Percentiles rank a stretch among this genome's conserved stretches.
phyloP scores from a whole-genome alignment of 2,329 filamentous ascomycete genomes.

The Cladophialophora chaetospira region DNA sequence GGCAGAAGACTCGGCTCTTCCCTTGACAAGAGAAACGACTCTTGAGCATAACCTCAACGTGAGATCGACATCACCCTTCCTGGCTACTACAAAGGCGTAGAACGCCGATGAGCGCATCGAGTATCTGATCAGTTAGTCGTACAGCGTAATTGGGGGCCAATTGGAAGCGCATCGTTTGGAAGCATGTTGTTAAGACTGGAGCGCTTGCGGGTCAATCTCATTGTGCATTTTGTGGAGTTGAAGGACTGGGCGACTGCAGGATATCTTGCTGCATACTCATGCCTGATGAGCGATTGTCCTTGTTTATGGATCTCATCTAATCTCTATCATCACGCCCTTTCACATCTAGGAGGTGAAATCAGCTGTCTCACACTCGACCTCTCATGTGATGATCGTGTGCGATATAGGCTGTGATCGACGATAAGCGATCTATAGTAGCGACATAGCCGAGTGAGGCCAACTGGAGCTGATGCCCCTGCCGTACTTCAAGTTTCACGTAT shows the following conservation, averaged over 20 bases:
- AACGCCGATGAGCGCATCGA: background rate
- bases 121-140: background rate
- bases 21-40: background rate
- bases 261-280: background rate
- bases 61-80: background rate
- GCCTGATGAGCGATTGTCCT: conserved; percentile 3
- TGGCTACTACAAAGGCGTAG: conserved; percentile 6
- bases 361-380: background rate
- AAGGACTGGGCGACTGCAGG: background rate
- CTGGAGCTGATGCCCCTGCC: too few relatives aligned
- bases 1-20: background rate
- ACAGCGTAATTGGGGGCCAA: background rate
- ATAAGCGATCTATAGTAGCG: background rate
- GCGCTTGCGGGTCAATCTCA: too few relatives aligned
- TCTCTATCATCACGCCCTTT: conserved; percentile 3
- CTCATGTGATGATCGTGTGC: background rate
- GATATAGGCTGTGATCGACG: background rate
- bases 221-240: background rate
- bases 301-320: conserved; percentile 8
- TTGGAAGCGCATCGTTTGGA: background rate
- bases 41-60: background rate
- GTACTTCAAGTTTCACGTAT: too few relatives aligned
- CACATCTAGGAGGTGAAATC: background rate
- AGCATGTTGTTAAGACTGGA: background rate
- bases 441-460: background rate